Conservation (phyloP, 257 asterid species). For the Salvia miltiorrhiza region DNA sequence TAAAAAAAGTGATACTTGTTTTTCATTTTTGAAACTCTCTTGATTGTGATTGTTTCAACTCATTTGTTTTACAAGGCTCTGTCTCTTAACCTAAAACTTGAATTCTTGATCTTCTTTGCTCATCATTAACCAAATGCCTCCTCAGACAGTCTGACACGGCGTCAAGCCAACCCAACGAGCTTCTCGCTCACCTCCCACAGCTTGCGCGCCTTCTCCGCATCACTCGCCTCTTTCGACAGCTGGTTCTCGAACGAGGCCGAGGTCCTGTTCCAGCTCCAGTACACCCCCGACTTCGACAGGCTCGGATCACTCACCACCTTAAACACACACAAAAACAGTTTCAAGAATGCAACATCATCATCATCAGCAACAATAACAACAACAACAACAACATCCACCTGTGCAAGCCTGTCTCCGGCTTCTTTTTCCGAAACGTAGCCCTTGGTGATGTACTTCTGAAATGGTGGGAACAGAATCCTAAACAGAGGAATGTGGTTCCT, state of each 20-base stretch:
- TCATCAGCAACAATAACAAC: background rate
- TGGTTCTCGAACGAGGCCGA: slow-evolving; percentile 85
- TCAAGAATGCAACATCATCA: background rate
- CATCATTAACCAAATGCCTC: background rate
- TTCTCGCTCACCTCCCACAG: slow-evolving; percentile 93
- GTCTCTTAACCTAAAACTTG: background rate
- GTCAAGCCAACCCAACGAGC: slow-evolving; percentile 77
- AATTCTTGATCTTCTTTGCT: background rate
- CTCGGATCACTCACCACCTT: slow-evolving; percentile 85
- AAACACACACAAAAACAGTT: background rate
- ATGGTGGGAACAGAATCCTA: slow-evolving; percentile 87
- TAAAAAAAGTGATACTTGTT: too few relatives aligned
- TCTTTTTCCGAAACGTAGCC: slow-evolving; percentile 87
- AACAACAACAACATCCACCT: slow-evolving; percentile 33
- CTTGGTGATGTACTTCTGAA: slow-evolving; percentile 88
- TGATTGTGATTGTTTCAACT: background rate
- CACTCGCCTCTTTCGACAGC: slow-evolving; percentile 84
- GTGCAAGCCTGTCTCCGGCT: slow-evolving; percentile 91
- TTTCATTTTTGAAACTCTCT: too few relatives aligned
- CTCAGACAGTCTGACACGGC: background rate
- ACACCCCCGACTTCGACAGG: slow-evolving; percentile 84
- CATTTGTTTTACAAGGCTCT: background rate
- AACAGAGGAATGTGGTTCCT: slow-evolving; percentile 87
- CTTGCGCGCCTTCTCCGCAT: slow-evolving; percentile 76
- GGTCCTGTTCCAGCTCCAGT: slow-evolving; percentile 92